Base-by-base conservation (phyloP, 2,329 filamentous ascomycete genomes). In the Fusarium pseudoanthophilum region DNA sequence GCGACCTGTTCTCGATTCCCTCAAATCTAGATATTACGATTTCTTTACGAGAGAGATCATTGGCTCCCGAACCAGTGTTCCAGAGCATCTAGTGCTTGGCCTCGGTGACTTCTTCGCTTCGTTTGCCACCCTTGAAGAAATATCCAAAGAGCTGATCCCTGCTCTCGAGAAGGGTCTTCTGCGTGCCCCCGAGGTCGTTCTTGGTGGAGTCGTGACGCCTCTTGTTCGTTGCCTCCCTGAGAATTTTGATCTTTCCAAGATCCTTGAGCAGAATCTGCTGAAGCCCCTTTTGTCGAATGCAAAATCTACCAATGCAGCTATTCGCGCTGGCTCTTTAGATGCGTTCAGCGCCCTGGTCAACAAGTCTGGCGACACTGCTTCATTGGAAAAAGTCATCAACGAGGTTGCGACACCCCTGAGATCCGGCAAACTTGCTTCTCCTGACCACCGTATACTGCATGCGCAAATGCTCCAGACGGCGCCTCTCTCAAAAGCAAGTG, bases 281-380 rank as follows among this genome's bases (percentile, higher is more conserved):
- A 98, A 97, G 81, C 94, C 95, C 11, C 85, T 99, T 18, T 83
- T 98, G n/a, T 91, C 94, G 45, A 97, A 95, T 79, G 87, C 95
- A 81, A 98, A 97, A 82, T 98, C 96, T 3, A 95, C 93, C 78
- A 98, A 97, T 80, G 85, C 89, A 20, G 83, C 83, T 5, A 94
- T 98, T 70, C 91, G 95, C 63, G 89, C 89, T 70, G 95, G 94
- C 30, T 93, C 93, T 14, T 83, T 95, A 28, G 86, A 88, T 43
- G 92, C 92, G 13, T 97, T 98, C 80, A 87, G 88, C 72, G 88
- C 89, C 15, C 85, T 95, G n/a, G 88, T 93, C 36, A 81, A 84
- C 46, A 87, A 88, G 74, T 93, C 90, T 74, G 80, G 84, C 53
- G 88, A 93, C 71, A 82, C 86, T 11, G 80, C 85, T 7, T 82